Evolutionary conservation across 148 eudicot species (phyloP), one percentile per base, ranked within the genome.

Genomic region (Silene uniflora): DNA sequence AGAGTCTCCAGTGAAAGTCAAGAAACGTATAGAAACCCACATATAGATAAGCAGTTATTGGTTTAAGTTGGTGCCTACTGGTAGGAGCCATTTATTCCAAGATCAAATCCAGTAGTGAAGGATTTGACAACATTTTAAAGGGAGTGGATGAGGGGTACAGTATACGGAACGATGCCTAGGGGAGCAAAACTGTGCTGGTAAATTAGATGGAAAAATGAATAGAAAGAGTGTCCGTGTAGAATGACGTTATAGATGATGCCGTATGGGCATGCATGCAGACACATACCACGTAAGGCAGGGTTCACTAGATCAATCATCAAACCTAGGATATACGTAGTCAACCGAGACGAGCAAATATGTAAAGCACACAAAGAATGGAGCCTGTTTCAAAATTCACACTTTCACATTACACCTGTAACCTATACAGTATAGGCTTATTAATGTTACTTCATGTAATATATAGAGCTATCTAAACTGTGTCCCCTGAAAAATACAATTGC

Each of bases 21-120:
- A 47, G 16, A 24, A 42, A 6, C 22, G 10, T 14, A 16, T 46
- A 25, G 35, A 5, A 63, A 64, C 16, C 35, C 35, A 32, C 10
- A 71, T 18, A 46, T 27, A n/a, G 19, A 32, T 32, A 13, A 21
- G 29, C 7, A 29, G 54, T 23, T 12, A 46, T 16, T 72, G 54
- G 12, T 56, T 72, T 56, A 25, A 60, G n/a, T 32, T 56, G 65
- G 56, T 61, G 61, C 62, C 62, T 49, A 49, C 39, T 69, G 60
- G 56, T 49, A 23, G 5, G 59, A 69, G 39, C 59, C 35, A 64
- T 8, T 75, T 63, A n/a, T 27, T 46, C 12, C 69, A 74, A 1
- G 19, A 14, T 21, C 4, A 22, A 73, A 64, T 4, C 24, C 19
- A 19, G 10, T 4, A 59, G 63, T 5, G 7, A 27, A 35, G n/a